Evolutionary conservation across 805 yeast species (phyloP).

Genomic region (Jamesozyma hellenica): DNA sequence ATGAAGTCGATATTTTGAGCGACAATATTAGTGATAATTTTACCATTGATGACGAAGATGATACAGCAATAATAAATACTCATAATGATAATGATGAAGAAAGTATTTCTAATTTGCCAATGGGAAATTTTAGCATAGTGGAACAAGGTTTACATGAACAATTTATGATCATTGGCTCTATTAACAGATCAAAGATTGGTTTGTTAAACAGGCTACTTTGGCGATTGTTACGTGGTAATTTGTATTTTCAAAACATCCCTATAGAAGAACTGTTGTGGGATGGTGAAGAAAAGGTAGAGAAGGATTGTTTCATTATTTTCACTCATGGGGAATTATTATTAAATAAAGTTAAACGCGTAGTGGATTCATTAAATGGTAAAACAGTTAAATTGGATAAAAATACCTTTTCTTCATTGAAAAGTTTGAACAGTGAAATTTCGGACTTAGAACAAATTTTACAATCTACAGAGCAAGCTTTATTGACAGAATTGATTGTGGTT

Average conservation of each 20-base stretch:
- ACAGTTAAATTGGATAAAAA: slow-evolving; percentile 38
- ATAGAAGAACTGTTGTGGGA: slow-evolving; percentile 63
- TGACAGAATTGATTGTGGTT: slow-evolving; percentile 68
- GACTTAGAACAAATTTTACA: slow-evolving; percentile 53
- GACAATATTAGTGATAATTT: slow-evolving; percentile 21
- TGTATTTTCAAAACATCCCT: slow-evolving; percentile 66
- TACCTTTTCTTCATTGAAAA: slow-evolving; percentile 30
- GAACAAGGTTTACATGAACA: slow-evolving; percentile 19
- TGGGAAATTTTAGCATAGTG: slow-evolving; percentile 2
- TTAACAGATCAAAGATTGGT: slow-evolving; percentile 57
- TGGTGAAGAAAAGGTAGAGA: slow-evolving; percentile 44
- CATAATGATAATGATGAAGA: slow-evolving; percentile 2
- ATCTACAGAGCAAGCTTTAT: slow-evolving; percentile 58
- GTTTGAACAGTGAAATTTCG: slow-evolving; percentile 38
- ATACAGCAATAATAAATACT: background rate
- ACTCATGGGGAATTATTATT: slow-evolving; percentile 79
- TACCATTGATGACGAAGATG: slow-evolving; percentile 15
- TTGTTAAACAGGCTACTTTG: slow-evolving; percentile 75
- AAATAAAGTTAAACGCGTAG: slow-evolving; percentile 65
- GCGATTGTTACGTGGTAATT: slow-evolving; percentile 89
- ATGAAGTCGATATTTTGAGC: slow-evolving; percentile 13
- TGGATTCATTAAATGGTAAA: slow-evolving; percentile 83
- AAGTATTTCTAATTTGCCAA: background rate
- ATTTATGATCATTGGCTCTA: slow-evolving; percentile 57
- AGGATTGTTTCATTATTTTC: slow-evolving; percentile 78